A percentile compares a stretch with the other conserved stretches of the same genome.
Evolutionary conservation across 371 early-diverging fungal species (phyloP).

Genomic region (Mortierella sp.): DNA sequence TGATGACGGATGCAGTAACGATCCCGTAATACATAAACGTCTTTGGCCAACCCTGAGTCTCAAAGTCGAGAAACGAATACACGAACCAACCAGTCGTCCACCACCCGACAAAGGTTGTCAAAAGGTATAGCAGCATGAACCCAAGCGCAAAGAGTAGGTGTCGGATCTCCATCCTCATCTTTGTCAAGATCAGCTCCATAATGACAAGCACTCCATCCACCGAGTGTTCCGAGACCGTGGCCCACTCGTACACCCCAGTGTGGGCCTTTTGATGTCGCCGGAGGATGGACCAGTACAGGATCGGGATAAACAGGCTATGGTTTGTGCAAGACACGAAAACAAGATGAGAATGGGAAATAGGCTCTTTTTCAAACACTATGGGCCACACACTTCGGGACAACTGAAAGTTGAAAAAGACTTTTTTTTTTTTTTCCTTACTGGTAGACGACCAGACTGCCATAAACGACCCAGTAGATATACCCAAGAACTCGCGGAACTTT

Average conservation of each 20-base stretch:
- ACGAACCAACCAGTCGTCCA: constrained; percentile 15
- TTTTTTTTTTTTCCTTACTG: constrained; percentile 1
- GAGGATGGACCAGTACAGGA: constrained; percentile 19
- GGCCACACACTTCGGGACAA: constrained; percentile 2
- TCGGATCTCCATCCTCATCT: constrained; percentile 19
- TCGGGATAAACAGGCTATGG: constrained; percentile 17
- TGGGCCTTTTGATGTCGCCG: constrained; percentile 7
- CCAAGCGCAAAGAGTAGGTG: constrained; percentile 17
- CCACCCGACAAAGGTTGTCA: constrained; percentile 13
- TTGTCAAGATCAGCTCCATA: constrained; percentile 15
- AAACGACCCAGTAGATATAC: constrained; percentile 21
- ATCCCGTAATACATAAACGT: constrained; percentile 3
- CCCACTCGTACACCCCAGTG: constrained; percentile 25
- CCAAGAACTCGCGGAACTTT: background rate
- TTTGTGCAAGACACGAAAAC: background rate
- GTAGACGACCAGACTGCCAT: constrained; percentile 10
- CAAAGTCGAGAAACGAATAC: constrained; percentile 23
- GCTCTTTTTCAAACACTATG: background rate
- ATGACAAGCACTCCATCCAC: constrained; percentile 16
- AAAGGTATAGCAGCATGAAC: constrained; percentile 14
- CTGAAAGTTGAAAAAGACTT: background rate
- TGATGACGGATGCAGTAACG: background rate
- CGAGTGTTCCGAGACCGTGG: constrained; percentile 22
- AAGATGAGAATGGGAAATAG: background rate
- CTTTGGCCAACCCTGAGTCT: constrained; percentile 11